Conservation (phyloP, 2,329 filamentous ascomycete genomes). For the Drechslerella stenobrocha region DNA sequence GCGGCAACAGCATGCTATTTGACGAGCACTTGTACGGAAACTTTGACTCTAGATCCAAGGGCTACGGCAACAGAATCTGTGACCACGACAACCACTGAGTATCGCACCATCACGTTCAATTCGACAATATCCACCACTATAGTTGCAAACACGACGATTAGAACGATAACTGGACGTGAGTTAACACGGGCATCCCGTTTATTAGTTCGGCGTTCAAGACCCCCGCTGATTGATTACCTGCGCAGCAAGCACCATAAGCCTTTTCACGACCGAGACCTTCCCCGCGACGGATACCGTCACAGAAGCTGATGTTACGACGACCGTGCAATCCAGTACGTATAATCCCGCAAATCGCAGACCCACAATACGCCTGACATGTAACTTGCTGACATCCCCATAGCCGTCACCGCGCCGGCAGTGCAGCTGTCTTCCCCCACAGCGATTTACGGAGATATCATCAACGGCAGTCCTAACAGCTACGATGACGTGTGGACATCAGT, state of each 20-base stretch:
- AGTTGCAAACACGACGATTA: conserved; percentile 22
- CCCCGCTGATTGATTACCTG: background rate
- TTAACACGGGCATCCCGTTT: background rate
- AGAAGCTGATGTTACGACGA: conserved; percentile 18
- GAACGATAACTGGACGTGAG: conserved; percentile 15
- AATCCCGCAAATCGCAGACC: background rate
- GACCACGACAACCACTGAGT: conserved; percentile 32
- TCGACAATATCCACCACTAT: conserved; percentile 37
- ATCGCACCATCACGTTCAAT: conserved; percentile 33
- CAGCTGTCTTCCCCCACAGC: conserved; percentile 36
- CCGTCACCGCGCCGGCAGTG: conserved; percentile 31
- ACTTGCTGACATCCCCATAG: conserved; percentile 8
- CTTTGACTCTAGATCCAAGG: conserved; percentile 20
- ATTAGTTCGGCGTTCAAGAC: background rate
- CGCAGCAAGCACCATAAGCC: conserved; percentile 30
- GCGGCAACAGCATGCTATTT: conserved; percentile 45
- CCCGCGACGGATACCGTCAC: conserved; percentile 19
- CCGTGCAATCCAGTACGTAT: conserved; percentile 39
- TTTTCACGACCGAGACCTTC: conserved; percentile 20
- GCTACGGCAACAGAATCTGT: conserved; percentile 16
- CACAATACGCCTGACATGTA: background rate
- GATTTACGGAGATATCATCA: conserved; percentile 24
- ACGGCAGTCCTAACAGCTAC: conserved; percentile 25
- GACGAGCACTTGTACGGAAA: conserved; percentile 28
- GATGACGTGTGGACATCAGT: conserved; percentile 29